Base-by-base conservation (phyloP, 306 rosid species). In the Vigna reflexopilosa region DNA sequence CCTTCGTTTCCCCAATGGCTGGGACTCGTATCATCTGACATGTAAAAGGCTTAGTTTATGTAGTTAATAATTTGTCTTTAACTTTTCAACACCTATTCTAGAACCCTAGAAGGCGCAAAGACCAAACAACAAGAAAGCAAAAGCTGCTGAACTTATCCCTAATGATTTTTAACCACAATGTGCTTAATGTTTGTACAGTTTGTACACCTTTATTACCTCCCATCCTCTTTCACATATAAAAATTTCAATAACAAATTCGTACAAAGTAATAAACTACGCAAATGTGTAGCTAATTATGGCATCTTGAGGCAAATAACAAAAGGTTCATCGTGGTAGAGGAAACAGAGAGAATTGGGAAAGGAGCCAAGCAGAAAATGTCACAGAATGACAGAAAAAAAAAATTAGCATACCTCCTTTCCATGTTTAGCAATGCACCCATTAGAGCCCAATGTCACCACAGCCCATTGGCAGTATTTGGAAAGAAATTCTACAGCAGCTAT, bases 381-480 rank as follows among this genome's bases (percentile, higher is more conserved):
- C 59, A 44, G 51, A 70, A 76, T 28, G 48, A 36, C 52, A 26
- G 49, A 10, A 24, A 8, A 63, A 70, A 62, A 30, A 61, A 61
- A 38, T 40, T 12, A 75, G 75, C 90, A 61, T 4, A 95, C 98
- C 96, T 95, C 96, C 78, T 87, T 86, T 77, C 96, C 96, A 15
- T 93, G 99, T 83, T 84, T 95, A n/a, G 98, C 96, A 13, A 93
- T 86, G 92, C 97, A 93, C 56, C 99, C 99, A 54, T 85, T 85
- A 52, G 89, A 16, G 32, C 98, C 97, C 79, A 95, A 85, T 12
- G 99, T 95, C 75, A 95, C 99, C 57, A 89, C 99, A 49, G 98
- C 96, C 97, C 97, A 93, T 67, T 73, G 82, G 85, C 98, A 95
- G 85, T 93, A 85, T 73, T 78, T 88, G 17, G 90, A 81, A 74